phyloP scores from a whole-genome alignment of 768 basidiomycete species.

The Rubroboletus pulcherrimus region DNA sequence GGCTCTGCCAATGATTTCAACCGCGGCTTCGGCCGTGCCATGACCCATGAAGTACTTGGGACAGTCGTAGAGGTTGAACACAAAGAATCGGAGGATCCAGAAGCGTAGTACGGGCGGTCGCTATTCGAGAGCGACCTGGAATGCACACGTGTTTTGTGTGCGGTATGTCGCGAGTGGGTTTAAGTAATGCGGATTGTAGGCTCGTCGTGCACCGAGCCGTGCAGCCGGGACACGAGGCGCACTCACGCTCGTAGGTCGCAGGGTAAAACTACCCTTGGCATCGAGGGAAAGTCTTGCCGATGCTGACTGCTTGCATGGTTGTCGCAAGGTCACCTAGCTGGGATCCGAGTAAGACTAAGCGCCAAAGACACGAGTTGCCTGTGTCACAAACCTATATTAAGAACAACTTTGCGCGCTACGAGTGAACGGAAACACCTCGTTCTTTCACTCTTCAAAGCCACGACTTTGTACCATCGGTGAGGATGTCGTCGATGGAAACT shows the following conservation, averaged over 20 bases:
- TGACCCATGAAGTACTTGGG: too few relatives aligned
- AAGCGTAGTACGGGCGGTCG: conserved; percentile 35
- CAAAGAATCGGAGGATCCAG: too few relatives aligned
- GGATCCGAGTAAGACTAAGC: not conserved
- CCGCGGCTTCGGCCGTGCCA: conserved; percentile 55
- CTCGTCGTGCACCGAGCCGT: too few relatives aligned
- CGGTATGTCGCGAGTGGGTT: not conserved
- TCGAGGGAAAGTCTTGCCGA: not conserved
- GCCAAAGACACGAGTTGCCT: not conserved
- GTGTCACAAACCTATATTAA: not conserved
- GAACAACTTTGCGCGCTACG: not conserved
- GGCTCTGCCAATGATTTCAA: conserved; percentile 57
- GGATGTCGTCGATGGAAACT: not conserved
- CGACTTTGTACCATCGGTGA: not conserved
- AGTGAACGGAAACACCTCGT: not conserved
- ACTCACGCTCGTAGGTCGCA: not conserved
- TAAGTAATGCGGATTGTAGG: not conserved
- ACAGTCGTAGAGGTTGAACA: too few relatives aligned
- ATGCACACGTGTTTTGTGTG: not conserved
- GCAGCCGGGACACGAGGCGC: too few relatives aligned
- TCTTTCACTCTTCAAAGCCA: not conserved
- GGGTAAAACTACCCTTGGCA: not conserved
- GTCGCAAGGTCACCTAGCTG: not conserved
- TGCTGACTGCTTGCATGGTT: not conserved
- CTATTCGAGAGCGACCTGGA: not conserved